Percentiles rank a stretch among this genome's conserved stretches.
phyloP scores from a whole-genome alignment of 2,329 filamentous ascomycete genomes.

The Botrytis sinoallii region DNA sequence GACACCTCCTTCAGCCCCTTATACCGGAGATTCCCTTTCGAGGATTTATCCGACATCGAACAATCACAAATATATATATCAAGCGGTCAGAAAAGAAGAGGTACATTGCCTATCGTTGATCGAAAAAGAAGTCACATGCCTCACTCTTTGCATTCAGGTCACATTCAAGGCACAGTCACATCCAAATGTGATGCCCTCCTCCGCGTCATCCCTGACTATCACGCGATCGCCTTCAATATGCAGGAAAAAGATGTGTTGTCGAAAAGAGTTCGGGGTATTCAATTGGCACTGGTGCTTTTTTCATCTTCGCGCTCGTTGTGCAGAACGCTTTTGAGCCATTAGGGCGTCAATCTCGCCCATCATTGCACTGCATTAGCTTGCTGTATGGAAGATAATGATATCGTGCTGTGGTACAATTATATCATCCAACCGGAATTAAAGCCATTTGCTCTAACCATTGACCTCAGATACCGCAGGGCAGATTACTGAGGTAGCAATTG shows the following conservation, averaged over 20 bases:
- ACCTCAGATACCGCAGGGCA: neutral
- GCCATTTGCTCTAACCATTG: neutral
- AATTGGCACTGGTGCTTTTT: neutral
- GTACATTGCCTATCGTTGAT: neutral
- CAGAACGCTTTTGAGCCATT: slow-evolving; percentile 8
- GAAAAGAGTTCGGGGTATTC: neutral
- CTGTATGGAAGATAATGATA: neutral
- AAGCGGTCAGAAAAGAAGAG: neutral
- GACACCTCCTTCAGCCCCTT: neutral
- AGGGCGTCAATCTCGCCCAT: neutral
- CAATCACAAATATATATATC: neutral
- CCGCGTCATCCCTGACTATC: neutral
- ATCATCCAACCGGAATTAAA: slow-evolving; percentile 9
- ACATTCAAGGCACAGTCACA: neutral
- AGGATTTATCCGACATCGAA: neutral
- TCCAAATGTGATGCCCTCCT: neutral
- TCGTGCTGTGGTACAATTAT: neutral
- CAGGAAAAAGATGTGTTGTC: neutral
- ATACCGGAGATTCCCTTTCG: neutral
- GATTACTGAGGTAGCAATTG: neutral
- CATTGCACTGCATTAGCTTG: slow-evolving; percentile 16
- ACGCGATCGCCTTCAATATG: neutral
- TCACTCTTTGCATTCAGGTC: neutral
- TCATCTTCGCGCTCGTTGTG: neutral
- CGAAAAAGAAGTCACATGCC: neutral